Evolutionary conservation across 305 asterid genomes (phyloP).

Genomic region (Rubia tinctorum): DNA sequence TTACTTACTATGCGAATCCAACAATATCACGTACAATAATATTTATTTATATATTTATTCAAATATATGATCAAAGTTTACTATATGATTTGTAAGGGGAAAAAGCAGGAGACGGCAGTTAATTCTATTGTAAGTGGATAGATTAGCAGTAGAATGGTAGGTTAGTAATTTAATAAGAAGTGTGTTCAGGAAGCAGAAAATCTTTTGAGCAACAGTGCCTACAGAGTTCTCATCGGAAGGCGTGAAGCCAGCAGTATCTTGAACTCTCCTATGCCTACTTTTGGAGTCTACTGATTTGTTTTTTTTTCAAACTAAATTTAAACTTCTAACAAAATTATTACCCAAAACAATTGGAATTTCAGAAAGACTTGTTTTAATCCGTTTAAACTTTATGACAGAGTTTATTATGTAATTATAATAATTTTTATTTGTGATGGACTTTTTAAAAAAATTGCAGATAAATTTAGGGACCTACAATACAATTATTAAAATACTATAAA

Average conservation of each 20-base stretch:
- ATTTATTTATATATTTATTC: too few species aligned
- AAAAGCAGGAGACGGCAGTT: not conserved
- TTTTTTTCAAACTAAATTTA: not conserved
- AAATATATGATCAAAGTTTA: too few species aligned
- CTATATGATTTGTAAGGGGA: not conserved
- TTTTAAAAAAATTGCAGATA: too few species aligned
- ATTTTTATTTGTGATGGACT: too few species aligned
- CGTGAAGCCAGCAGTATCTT: not conserved
- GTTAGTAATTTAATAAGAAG: not conserved
- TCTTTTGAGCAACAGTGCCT: not conserved
- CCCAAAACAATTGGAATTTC: not conserved
- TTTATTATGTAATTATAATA: too few species aligned
- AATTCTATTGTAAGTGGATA: not conserved
- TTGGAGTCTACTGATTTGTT: constrained; percentile 1
- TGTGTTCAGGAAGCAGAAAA: not conserved
- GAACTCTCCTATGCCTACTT: not conserved
- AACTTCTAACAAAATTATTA: not conserved
- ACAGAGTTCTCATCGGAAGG: not conserved
- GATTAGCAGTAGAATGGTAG: not conserved
- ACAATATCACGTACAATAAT: too few species aligned
- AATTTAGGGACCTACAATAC: too few species aligned
- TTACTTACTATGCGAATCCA: too few species aligned
- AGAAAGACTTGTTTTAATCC: too few species aligned
- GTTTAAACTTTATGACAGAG: too few species aligned
- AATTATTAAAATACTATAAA: too few species aligned